phyloP scores from a whole-genome alignment of 352 stramenopile genomes.

The Peronospora farinosa region DNA sequence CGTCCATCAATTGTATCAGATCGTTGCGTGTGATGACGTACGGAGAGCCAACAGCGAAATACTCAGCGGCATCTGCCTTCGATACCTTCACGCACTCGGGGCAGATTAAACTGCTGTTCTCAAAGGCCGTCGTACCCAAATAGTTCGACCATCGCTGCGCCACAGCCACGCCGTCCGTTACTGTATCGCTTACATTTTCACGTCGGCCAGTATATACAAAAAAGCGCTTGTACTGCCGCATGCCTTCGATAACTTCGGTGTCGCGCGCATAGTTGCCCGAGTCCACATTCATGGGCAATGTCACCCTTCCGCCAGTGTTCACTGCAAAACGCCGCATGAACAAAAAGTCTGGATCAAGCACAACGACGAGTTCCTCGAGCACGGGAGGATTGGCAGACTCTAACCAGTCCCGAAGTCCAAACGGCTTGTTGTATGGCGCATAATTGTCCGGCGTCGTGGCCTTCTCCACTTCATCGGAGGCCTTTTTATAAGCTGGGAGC shows the following conservation, averaged over 20 bases:
- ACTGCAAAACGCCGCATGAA: slow-evolving; percentile 61
- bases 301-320: slow-evolving; percentile 56
- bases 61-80: slow-evolving; percentile 39
- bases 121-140: slow-evolving; percentile 29
- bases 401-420: slow-evolving; percentile 70
- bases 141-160: slow-evolving; percentile 50
- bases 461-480: slow-evolving; percentile 17
- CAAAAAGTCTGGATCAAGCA: slow-evolving; percentile 69
- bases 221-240: slow-evolving; percentile 77
- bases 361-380: slow-evolving; percentile 42
- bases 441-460: slow-evolving; percentile 39
- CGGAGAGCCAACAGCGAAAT: slow-evolving; percentile 48
- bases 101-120: slow-evolving; percentile 47
- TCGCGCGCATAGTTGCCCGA: slow-evolving; percentile 54
- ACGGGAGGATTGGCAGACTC: slow-evolving; percentile 55
- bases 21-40: slow-evolving; percentile 55
- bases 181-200: slow-evolving; percentile 35
- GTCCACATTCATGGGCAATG: slow-evolving; percentile 41
- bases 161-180: slow-evolving; percentile 40
- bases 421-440: slow-evolving; percentile 60
- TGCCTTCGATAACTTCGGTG: slow-evolving; percentile 58
- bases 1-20: slow-evolving; percentile 44
- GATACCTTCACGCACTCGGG: slow-evolving; percentile 43
- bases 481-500: slow-evolving; percentile 25
- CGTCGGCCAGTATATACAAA: slow-evolving; percentile 68